Conservation (phyloP, 2,329 filamentous ascomycete species). For the Calonectria ilicicola region DNA sequence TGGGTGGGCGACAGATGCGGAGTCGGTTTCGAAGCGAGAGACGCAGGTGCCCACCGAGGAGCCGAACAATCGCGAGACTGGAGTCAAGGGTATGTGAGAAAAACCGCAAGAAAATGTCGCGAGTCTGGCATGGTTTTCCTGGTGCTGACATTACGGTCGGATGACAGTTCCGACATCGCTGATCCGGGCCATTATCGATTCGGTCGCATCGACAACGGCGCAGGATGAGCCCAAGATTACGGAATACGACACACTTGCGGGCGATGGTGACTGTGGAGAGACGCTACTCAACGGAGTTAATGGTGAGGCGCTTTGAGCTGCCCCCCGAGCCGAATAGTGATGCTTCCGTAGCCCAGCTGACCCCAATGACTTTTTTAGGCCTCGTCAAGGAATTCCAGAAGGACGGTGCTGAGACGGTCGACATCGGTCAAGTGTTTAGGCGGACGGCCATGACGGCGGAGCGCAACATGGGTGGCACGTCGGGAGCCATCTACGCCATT, state of each 20-base stretch:
- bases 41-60: slow-evolving; percentile 10
- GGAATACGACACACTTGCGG: slow-evolving; percentile 47
- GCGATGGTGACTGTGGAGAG: slow-evolving; percentile 50
- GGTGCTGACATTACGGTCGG: not conserved
- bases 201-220: slow-evolving; percentile 31
- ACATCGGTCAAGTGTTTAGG: slow-evolving; percentile 38
- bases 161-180: slow-evolving; percentile 31
- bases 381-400: slow-evolving; percentile 39
- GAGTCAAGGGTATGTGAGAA: slow-evolving; percentile 28
- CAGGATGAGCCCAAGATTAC: slow-evolving; percentile 56
- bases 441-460: slow-evolving; percentile 54
- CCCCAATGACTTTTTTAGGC: slow-evolving; percentile 13
- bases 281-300: slow-evolving; percentile 43
- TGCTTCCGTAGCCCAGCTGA: slow-evolving; percentile 6
- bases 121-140: not conserved
- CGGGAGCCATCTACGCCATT: slow-evolving; percentile 81
- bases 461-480: slow-evolving; percentile 79
- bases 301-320: slow-evolving; percentile 16
- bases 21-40: slow-evolving; percentile 30
- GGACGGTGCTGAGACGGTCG: slow-evolving; percentile 25
- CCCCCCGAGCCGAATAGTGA: not conserved
- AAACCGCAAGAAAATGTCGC: not conserved
- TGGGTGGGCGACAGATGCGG: slow-evolving; percentile 31
- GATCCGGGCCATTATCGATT: slow-evolving; percentile 33
- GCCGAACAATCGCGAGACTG: slow-evolving; percentile 27